Conservation (phyloP, 805 yeast genomes). For the Wickerhamiella spandovensis region DNA sequence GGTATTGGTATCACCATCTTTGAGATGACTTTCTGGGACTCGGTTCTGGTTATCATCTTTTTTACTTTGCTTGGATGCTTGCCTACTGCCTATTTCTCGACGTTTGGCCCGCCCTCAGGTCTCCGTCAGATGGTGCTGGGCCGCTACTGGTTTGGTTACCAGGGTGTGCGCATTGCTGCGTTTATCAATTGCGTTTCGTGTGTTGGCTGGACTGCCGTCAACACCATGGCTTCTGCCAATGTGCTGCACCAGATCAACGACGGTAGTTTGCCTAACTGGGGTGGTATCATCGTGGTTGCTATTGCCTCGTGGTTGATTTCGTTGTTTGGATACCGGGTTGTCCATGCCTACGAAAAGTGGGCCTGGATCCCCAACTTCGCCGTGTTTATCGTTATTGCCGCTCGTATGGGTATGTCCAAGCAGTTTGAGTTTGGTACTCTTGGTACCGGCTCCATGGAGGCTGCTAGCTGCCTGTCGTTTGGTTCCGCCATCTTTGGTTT, state of each 20-base stretch:
- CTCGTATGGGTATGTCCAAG: constrained; percentile 54
- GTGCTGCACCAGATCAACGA: constrained; percentile 62
- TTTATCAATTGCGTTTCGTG: constrained; percentile 70
- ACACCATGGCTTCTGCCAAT: constrained; percentile 81
- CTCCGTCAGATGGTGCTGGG: constrained; percentile 79
- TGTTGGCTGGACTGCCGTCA: constrained; percentile 93
- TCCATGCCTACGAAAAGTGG: constrained; percentile 73
- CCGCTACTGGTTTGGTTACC: constrained; percentile 63
- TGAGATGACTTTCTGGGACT: constrained; percentile 60
- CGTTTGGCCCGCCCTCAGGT: constrained; percentile 74
- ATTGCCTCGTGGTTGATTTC: constrained; percentile 55
- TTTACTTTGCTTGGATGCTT: constrained; percentile 59
- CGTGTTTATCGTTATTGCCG: constrained; percentile 65
- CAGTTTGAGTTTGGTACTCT: constrained; percentile 44
- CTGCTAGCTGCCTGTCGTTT: constrained; percentile 64
- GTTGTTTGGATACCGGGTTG: constrained; percentile 68
- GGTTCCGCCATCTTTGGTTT: constrained; percentile 79
- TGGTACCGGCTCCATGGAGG: constrained; percentile 51
- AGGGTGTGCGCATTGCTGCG: constrained; percentile 63
- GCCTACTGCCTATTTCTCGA: constrained; percentile 73
- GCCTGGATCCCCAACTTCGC: constrained; percentile 75
- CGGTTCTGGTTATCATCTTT: constrained; percentile 52
- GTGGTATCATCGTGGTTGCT: constrained; percentile 67
- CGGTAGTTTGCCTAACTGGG: constrained; percentile 70
- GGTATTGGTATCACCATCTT: constrained; percentile 52